A percentile compares a stretch with the other conserved stretches of the same genome.
Evolutionary conservation across 163 green algal species (phyloP).

Genomic region (Scenedesmus sp.): DNA sequence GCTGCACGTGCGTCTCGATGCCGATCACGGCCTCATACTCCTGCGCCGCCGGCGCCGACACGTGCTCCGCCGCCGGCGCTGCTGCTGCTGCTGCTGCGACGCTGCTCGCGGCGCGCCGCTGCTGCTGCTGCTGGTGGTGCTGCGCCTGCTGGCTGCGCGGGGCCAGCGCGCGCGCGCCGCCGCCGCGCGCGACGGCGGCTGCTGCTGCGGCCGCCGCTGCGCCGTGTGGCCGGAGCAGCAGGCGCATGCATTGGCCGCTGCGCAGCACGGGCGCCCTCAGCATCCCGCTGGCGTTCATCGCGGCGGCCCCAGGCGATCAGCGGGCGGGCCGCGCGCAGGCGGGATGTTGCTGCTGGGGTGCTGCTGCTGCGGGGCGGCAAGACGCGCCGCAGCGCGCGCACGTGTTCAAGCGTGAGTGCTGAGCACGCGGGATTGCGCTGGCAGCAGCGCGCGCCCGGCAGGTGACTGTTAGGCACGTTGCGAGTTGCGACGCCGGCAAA

Average conservation of each 20-base stretch:
- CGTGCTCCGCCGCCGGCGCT: not conserved
- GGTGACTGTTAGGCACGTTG: too few species aligned
- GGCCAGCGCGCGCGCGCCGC: too few species aligned
- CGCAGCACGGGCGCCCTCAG: not conserved
- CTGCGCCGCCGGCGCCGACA: slow-evolving; percentile 23
- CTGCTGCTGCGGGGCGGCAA: too few species aligned
- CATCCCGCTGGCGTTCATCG: slow-evolving; percentile 18
- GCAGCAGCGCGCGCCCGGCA: too few species aligned
- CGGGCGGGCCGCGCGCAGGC: too few species aligned
- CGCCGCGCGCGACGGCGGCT: too few species aligned
- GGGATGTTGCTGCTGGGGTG: too few species aligned
- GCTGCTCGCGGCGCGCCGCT: not conserved
- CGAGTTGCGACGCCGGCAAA: too few species aligned
- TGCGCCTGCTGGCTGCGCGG: too few species aligned
- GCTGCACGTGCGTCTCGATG: slow-evolving; percentile 98
- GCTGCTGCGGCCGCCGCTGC: not conserved
- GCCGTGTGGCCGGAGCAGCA: slow-evolving; percentile 17
- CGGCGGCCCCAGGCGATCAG: not conserved
- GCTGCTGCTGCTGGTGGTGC: not conserved
- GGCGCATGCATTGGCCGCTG: slow-evolving; percentile 27
- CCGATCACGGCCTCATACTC: slow-evolving; percentile 95
- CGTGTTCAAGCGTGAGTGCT: too few species aligned
- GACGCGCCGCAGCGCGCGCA: too few species aligned
- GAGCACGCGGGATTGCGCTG: too few species aligned
- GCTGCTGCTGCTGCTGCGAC: not conserved